phyloP scores from a whole-genome alignment of 345 rosid genomes.

The Sonneratia alba region DNA sequence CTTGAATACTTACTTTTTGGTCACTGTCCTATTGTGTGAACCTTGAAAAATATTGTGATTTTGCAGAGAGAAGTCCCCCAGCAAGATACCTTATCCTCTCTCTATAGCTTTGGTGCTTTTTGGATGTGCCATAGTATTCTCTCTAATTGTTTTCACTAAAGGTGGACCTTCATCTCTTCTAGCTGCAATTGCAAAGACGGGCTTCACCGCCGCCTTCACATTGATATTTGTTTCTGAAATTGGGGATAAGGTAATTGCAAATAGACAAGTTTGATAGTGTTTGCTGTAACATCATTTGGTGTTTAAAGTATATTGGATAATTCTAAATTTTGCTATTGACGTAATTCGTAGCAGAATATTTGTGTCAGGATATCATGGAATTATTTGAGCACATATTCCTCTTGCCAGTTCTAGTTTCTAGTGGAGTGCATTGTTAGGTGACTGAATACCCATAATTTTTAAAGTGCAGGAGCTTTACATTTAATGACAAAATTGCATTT shows the following conservation, averaged over 20 bases:
- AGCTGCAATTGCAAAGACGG: slow-evolving; percentile 86
- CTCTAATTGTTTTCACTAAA: slow-evolving; percentile 60
- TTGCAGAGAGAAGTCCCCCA: slow-evolving; percentile 59
- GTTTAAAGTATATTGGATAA: background rate
- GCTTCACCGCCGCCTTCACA: slow-evolving; percentile 93
- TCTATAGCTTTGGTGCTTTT: slow-evolving; percentile 62
- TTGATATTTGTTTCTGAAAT: slow-evolving; percentile 95
- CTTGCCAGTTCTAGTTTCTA: background rate
- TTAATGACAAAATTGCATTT: background rate
- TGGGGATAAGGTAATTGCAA: slow-evolving; percentile 76
- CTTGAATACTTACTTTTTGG: too few relatives aligned
- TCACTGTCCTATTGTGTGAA: background rate
- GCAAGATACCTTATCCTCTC: slow-evolving; percentile 60
- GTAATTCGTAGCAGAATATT: background rate
- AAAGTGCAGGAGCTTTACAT: background rate
- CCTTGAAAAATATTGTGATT: slow-evolving; percentile 13
- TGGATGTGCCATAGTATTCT: slow-evolving; percentile 62
- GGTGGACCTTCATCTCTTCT: slow-evolving; percentile 67
- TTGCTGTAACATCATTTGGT: background rate
- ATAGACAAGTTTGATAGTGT: background rate
- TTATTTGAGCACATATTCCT: background rate
- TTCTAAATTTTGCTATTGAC: background rate
- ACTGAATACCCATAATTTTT: background rate
- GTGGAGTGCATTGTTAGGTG: background rate
- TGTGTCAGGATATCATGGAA: background rate